These are phyloP conservation scores for Berberis vulgaris DNA, from an alignment of 164 flowering plant species.

Conservation along the genomic window DNA sequence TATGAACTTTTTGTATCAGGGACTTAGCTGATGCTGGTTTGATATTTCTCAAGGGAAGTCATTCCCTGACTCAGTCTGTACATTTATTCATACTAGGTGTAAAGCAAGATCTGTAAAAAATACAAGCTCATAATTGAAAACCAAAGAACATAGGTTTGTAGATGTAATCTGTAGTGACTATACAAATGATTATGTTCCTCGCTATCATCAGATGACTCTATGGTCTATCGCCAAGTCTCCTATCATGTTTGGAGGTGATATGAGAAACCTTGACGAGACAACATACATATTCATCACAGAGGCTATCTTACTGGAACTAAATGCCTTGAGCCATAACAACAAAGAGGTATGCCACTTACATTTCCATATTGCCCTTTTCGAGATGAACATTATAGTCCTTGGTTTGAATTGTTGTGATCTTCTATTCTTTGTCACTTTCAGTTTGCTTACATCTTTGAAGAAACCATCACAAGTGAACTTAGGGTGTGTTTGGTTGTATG, in stretches of 20 bases:
- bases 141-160: constrained; percentile 69
- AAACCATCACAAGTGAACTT: not conserved
- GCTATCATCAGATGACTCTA: constrained; percentile 60
- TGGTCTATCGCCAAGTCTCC: constrained; percentile 96
- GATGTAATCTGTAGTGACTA: not conserved
- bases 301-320: constrained; percentile 69
- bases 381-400: not conserved
- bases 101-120: constrained; percentile 71
- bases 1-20: constrained; percentile 27
- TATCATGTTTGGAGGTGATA: constrained; percentile 92
- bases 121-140: constrained; percentile 48
- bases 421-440: constrained; percentile 18
- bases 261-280: constrained; percentile 52
- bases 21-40: constrained; percentile 56
- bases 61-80: constrained; percentile 45
- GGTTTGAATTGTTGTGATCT: not conserved
- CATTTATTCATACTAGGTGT: constrained; percentile 35
- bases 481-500: too few species aligned
- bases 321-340: constrained; percentile 60
- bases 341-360: constrained; percentile 43
- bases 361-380: not conserved
- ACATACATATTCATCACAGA: constrained; percentile 52
- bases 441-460: constrained; percentile 42
- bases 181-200: not conserved
- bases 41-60: constrained; percentile 72